A percentile compares a stretch with the other conserved stretches of the same genome.
Evolutionary conservation across 495 filamentous ascomycete species (phyloP).

Genomic region (Cercophora scortea): DNA sequence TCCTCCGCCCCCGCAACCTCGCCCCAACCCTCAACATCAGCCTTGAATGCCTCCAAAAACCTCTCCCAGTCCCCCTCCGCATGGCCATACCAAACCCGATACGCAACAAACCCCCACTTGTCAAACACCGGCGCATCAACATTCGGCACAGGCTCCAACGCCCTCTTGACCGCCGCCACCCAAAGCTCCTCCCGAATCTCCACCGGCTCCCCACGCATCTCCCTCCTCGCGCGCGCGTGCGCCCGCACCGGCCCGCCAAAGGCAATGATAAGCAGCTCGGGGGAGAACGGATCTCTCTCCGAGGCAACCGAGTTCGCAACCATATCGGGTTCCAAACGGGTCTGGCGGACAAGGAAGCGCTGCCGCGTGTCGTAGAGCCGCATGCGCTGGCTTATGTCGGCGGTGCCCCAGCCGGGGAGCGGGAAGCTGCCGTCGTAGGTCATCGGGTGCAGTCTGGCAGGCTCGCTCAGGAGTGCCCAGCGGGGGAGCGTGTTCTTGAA

Average conservation of each 20-base stretch:
- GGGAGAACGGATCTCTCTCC: background rate
- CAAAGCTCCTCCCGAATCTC: slow-evolving; percentile 2
- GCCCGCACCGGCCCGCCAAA: background rate
- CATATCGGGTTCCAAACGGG: background rate
- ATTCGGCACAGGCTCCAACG: background rate
- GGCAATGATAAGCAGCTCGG: background rate
- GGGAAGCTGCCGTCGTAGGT: background rate
- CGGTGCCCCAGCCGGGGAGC: background rate
- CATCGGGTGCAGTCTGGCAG: slow-evolving; percentile 6
- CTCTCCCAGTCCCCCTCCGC: slow-evolving; percentile 3
- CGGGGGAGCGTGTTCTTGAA: slow-evolving; percentile 5
- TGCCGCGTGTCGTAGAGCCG: background rate
- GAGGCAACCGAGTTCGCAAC: background rate
- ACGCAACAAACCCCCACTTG: slow-evolving; percentile 13
- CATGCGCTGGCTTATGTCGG: background rate
- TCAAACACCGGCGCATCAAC: background rate
- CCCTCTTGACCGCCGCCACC: background rate
- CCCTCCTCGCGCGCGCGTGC: slow-evolving; percentile 2
- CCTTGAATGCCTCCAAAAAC: slow-evolving; percentile 3
- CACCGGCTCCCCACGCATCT: slow-evolving; percentile 6
- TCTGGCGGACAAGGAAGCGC: background rate
- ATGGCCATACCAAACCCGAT: slow-evolving; percentile 7
- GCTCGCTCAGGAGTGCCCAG: background rate
- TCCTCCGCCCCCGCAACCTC: slow-evolving; percentile 1
- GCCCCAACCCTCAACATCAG: slow-evolving; percentile 1